Conservation (phyloP, 2,329 filamentous ascomycete genomes). For the Cercospora janseana region DNA sequence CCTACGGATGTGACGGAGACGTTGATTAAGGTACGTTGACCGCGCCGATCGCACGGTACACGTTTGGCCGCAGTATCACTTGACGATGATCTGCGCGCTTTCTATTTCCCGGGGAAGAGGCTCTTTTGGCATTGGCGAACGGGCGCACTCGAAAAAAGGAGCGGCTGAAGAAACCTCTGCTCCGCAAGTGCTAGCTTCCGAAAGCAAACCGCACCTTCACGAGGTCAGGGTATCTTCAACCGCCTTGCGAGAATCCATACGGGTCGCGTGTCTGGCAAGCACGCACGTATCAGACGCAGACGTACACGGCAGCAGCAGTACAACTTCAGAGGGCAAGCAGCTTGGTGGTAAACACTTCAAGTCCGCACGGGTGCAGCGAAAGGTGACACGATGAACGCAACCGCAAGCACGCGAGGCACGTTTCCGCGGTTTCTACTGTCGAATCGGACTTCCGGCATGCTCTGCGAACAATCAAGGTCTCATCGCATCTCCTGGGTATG, state of each 20-base stretch:
- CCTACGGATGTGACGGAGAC: conserved; percentile 93
- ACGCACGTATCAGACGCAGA: conserved; percentile 30
- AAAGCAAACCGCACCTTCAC: conserved; percentile 20
- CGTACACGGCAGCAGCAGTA: conserved; percentile 17
- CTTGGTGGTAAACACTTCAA: too few species aligned
- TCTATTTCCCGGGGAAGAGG: conserved; percentile 10
- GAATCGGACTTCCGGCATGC: background rate
- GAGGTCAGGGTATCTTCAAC: conserved; percentile 12
- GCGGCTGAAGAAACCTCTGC: conserved; percentile 15
- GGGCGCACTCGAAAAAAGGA: conserved; percentile 12
- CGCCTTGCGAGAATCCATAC: conserved; percentile 25
- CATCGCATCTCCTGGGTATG: background rate
- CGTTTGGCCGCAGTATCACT: conserved; percentile 34
- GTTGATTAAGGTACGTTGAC: conserved; percentile 99
- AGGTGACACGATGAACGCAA: background rate
- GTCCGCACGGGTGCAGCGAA: too few species aligned
- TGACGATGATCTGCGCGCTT: conserved; percentile 19
- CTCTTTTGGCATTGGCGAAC: conserved; percentile 12
- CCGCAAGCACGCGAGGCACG: background rate
- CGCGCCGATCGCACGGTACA: conserved; percentile 53
- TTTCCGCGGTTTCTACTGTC: background rate
- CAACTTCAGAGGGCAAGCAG: conserved; percentile 25
- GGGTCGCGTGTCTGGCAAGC: conserved; percentile 34
- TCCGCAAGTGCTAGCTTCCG: conserved; percentile 22
- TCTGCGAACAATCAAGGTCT: background rate